phyloP scores from a whole-genome alignment of 441 rosid genomes.

The Adansonia rubrostipa region DNA sequence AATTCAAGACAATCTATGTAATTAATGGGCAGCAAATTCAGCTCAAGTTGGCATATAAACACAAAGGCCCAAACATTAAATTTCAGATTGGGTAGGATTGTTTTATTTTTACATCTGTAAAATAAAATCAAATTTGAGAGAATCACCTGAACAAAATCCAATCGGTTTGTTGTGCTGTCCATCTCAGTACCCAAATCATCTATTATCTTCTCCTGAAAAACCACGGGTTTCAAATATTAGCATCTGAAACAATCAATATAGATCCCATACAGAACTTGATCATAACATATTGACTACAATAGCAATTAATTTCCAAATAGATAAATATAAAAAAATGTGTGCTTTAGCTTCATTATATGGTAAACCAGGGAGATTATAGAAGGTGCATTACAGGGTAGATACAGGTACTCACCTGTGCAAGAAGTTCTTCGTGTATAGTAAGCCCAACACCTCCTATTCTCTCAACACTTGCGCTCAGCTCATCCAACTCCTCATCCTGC shows the following conservation, averaged over 20 bases:
- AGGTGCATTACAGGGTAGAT: slow-evolving; percentile 18
- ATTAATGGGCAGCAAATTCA: neutral
- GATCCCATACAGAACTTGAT: neutral
- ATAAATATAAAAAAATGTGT: neutral
- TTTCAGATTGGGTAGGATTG: neutral
- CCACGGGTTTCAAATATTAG: slow-evolving; percentile 27
- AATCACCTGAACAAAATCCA: slow-evolving; percentile 95
- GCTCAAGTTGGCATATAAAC: neutral
- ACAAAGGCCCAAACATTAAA: neutral
- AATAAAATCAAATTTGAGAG: slow-evolving; percentile 14
- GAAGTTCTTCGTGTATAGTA: slow-evolving; percentile 94
- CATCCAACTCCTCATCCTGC: slow-evolving; percentile 98
- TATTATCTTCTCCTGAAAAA: slow-evolving; percentile 77
- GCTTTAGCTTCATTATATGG: neutral
- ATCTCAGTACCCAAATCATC: slow-evolving; percentile 84
- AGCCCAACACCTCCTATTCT: slow-evolving; percentile 97
- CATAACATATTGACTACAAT: neutral
- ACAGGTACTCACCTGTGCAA: slow-evolving; percentile 66
- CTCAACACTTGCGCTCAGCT: slow-evolving; percentile 89
- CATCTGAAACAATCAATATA: neutral
- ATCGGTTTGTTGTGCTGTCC: slow-evolving; percentile 94
- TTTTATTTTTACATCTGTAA: neutral
- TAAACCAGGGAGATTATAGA: neutral
- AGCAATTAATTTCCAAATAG: neutral
- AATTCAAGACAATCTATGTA: neutral